Base-by-base conservation (phyloP, 2,329 filamentous ascomycete species). In the Alternaria conjuncta region DNA sequence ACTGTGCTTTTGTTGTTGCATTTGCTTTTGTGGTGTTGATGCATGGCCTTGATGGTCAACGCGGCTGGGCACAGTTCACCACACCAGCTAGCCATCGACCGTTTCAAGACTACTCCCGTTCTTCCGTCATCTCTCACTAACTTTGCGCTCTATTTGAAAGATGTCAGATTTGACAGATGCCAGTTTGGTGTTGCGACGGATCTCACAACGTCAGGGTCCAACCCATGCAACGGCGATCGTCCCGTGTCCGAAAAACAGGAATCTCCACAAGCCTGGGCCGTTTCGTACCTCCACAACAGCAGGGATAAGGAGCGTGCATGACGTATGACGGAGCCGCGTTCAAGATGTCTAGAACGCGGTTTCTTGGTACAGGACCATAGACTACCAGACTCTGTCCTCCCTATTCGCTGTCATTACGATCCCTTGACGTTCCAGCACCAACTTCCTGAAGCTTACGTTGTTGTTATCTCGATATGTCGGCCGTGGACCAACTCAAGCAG, bases 401-500 rank as follows among this genome's bases (percentile, higher is more conserved):
- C 46, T 36, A n/a, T 21, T 25, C 56, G 21, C 28, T 23, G 20
- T 28, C 20, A 55, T 55, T 25, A 21, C 26, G 20, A 50, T 46
- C 30, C 43, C 5, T 56, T 56, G 25, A 30, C 41, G 11, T 46
- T 23, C 13, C 36, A 23, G 41, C 30, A 15, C 13, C 49, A 12
- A 46, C 25, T 45, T 44, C 41, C 15, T 23, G 12, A 57, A 32
- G n/a, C 18, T n/a, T 30, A 23, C 25, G 47, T 15, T 53, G 10
- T n/a, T 53, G 12, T n/a, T 11, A 26, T 20, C 1, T n/a, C 61
- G 74, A 55, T 9, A 79, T 79, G 77, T 74, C 75, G 18, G 70
- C 71, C n/a, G 61, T 82, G 23, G 75, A 80, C 30, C 72, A 81
- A 11, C 68, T 82, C 51, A 82, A 82, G 72, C 75, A 81, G 69